A percentile compares a stretch with the other conserved stretches of the same genome.
These are phyloP conservation scores for Spathaspora jeffriesii DNA, from an alignment of 1,139 yeast species.

Conservation along the genomic window DNA sequence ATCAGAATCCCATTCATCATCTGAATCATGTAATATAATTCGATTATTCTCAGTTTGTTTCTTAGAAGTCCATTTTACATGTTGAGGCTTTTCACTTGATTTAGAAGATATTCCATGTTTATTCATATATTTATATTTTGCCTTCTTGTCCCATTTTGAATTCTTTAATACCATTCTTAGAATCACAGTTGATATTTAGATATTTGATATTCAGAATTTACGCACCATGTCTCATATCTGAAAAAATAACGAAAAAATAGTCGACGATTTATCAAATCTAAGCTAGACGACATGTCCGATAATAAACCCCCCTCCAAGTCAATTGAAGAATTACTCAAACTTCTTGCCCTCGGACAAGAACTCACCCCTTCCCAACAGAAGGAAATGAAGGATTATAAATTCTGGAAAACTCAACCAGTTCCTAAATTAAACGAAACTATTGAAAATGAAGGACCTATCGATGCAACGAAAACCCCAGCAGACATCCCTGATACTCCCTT, in stretches of 20 bases:
- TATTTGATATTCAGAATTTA: neutral
- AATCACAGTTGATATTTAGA: neutral
- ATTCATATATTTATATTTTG: conserved; percentile 37
- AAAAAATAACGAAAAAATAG: neutral
- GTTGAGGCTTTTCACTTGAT: conserved; percentile 2
- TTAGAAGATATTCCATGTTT: conserved; percentile 35
- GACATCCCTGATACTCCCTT: conserved; percentile 73
- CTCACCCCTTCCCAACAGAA: conserved; percentile 54
- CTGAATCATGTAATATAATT: conserved; percentile 30
- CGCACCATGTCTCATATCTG: too few species aligned
- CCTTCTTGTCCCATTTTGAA: conserved; percentile 48
- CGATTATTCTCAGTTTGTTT: conserved; percentile 13
- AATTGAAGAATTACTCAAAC: conserved; percentile 51
- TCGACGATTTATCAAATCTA: neutral
- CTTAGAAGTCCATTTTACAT: conserved; percentile 42
- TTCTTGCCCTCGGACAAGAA: conserved; percentile 54
- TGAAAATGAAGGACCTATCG: conserved; percentile 82
- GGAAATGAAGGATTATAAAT: conserved; percentile 88
- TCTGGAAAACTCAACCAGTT: conserved; percentile 99
- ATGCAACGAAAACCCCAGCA: conserved; percentile 59
- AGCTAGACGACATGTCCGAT: conserved; percentile 7
- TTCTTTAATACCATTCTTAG: conserved; percentile 45
- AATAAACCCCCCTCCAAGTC: conserved; percentile 18
- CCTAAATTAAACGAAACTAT: conserved; percentile 69
- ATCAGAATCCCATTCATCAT: conserved; percentile 46